Evolutionary conservation across 2,329 filamentous ascomycete species (phyloP).

Genomic region (Cercospora sp.): DNA sequence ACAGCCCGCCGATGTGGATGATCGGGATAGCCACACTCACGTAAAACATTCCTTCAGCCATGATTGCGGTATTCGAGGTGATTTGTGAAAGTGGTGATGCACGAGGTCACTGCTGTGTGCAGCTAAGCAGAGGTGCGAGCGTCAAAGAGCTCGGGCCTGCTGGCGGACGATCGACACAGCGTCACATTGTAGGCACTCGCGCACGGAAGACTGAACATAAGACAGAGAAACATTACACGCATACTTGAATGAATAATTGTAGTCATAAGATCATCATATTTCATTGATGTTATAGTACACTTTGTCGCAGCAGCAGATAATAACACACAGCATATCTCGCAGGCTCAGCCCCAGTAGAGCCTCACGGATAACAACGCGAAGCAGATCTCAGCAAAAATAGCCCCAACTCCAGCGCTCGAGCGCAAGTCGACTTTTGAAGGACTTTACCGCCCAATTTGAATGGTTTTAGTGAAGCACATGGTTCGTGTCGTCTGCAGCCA

Average conservation of each 20-base stretch:
- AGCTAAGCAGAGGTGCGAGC: conserved; percentile 5
- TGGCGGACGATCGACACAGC: conserved; percentile 3
- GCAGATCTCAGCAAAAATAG: conserved; percentile 13
- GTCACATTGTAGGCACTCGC: neutral
- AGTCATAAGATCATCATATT: conserved; percentile 12
- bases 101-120: neutral
- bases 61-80: conserved; percentile 33
- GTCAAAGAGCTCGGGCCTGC: conserved; percentile 5
- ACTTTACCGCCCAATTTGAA: conserved; percentile 14
- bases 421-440: conserved; percentile 17
- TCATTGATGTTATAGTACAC: conserved; percentile 15
- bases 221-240: neutral
- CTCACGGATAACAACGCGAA: neutral
- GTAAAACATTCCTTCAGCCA: conserved; percentile 48
- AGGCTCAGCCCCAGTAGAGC: conserved; percentile 13
- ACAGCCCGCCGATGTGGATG: conserved; percentile 20
- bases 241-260: neutral
- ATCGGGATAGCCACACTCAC: conserved; percentile 37
- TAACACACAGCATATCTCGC: conserved; percentile 10
- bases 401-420: conserved; percentile 25
- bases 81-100: neutral
- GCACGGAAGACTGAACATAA: neutral
- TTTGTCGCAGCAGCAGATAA: conserved; percentile 15
- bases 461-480: conserved; percentile 11
- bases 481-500: neutral